Percentiles rank a stretch among this genome's conserved stretches.
Conservation (phyloP, 768 basidiomycete genomes). For the Exidia glandulosa region DNA sequence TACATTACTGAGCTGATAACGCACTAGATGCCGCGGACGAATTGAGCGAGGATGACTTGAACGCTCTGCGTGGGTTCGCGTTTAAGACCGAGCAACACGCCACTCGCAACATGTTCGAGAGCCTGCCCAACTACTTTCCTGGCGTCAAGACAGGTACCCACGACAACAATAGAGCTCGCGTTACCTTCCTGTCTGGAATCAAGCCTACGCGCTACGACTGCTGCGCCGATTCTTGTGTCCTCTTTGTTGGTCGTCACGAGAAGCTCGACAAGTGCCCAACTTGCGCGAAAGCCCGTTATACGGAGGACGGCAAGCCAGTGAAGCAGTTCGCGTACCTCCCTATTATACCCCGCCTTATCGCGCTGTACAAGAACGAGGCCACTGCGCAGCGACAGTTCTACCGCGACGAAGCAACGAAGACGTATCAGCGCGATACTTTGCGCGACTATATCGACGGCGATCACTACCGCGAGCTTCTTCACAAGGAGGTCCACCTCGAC, state of each 20-base stretch:
- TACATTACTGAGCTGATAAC: no score
- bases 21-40: no score
- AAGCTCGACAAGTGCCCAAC: conserved; percentile 21
- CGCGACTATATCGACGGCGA: conserved; percentile 28
- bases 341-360: conserved; percentile 26
- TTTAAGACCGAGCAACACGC: no score
- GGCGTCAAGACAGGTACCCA: background rate
- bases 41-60: no score
- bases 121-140: no score
- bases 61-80: no score
- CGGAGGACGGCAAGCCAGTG: conserved; percentile 12
- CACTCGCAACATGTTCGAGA: no score
- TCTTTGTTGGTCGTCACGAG: conserved; percentile 22
- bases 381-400: conserved; percentile 20
- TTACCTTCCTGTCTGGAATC: conserved; percentile 22
- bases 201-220: conserved; percentile 27
- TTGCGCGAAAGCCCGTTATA: conserved; percentile 22
- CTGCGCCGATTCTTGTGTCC: conserved; percentile 31
- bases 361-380: conserved; percentile 10
- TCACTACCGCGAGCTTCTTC: conserved; percentile 18
- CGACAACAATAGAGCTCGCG: conserved; percentile 8
- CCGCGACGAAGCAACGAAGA: conserved; percentile 13
- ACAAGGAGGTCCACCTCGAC: conserved; percentile 16
- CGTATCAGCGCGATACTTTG: conserved; percentile 10
- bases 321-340: conserved; percentile 27